These are phyloP conservation scores for Fulvia fulva DNA, from an alignment of 2,329 filamentous ascomycete genomes.

Conservation along the genomic window DNA sequence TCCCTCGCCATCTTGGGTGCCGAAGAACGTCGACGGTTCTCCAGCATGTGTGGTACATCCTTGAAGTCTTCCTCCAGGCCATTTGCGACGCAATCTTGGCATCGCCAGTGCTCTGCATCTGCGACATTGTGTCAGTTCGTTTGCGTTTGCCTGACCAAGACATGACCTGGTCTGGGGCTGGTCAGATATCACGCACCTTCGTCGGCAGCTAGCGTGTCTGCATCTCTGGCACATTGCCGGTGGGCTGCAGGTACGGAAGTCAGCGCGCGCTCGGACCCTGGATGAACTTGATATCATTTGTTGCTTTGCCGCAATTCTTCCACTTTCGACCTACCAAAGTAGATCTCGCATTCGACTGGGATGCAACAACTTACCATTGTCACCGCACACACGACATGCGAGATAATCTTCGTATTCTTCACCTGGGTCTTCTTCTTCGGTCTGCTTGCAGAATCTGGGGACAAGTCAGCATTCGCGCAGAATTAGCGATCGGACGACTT, in stretches of 20 bases:
- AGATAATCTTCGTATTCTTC: conserved; percentile 79
- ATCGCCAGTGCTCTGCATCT: conserved; percentile 61
- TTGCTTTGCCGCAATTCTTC: conserved; percentile 26
- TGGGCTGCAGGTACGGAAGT: conserved; percentile 65
- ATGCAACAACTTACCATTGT: conserved; percentile 65
- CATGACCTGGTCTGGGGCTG: conserved; percentile 8
- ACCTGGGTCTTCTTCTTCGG: conserved; percentile 76
- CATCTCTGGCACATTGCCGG: conserved; percentile 78
- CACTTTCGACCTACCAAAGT: conserved; percentile 18
- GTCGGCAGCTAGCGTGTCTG: conserved; percentile 58
- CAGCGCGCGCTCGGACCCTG: conserved; percentile 38
- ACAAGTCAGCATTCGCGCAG: conserved; percentile 18
- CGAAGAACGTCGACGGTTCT: conserved; percentile 53
- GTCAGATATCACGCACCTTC: conserved; percentile 54
- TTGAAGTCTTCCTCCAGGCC: conserved; percentile 44
- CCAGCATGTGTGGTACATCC: conserved; percentile 34
- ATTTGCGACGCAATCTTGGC: conserved; percentile 54
- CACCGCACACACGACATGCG: conserved; percentile 71
- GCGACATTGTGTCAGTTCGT: conserved; percentile 25
- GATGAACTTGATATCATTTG: conserved; percentile 25
- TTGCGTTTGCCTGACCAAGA: conserved; percentile 15
- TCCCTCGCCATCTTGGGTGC: conserved; percentile 64
- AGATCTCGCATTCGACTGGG: conserved; percentile 7
- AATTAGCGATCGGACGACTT: conserved; percentile 31
- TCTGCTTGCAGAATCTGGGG: conserved; percentile 72